phyloP scores from a whole-genome alignment of 768 basidiomycete genomes.

The Exsudoporus frostii region DNA sequence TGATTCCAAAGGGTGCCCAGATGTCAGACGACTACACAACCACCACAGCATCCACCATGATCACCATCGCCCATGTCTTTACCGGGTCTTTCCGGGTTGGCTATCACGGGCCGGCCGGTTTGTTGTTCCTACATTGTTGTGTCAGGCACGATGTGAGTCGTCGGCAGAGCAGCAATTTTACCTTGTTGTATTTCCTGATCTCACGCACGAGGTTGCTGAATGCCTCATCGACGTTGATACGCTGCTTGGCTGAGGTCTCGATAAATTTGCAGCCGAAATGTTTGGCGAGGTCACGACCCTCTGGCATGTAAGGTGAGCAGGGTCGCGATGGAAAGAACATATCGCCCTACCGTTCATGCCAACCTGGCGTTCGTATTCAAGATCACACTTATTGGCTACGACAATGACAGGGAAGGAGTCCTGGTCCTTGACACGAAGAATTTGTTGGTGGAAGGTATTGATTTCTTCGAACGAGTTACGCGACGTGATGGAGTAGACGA shows the following conservation, averaged over 20 bases:
- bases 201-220: conserved; percentile 92
- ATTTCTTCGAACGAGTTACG: conserved; percentile 98
- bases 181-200: conserved; percentile 93
- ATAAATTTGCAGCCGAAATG: conserved; percentile 93
- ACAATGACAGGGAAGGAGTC: conserved; percentile 94
- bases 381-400: conserved; percentile 97
- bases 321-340: background rate
- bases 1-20: background rate
- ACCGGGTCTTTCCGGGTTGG: conserved; percentile 45
- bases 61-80: conserved; percentile 51
- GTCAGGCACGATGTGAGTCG: conserved; percentile 7
- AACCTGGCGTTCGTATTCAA: conserved; percentile 95
- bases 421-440: conserved; percentile 94
- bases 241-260: conserved; percentile 94
- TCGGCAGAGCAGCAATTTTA: conserved; percentile 28
- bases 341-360: conserved; percentile 78
- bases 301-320: conserved; percentile 38
- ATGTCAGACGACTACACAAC: conserved; percentile 58
- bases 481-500: conserved; percentile 98
- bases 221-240: conserved; percentile 96
- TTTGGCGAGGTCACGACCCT: conserved; percentile 96
- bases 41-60: conserved; percentile 59
- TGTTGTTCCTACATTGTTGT: conserved; percentile 58
- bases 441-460: conserved; percentile 93
- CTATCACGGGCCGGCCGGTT: conserved; percentile 64